Conservation (phyloP, 2,329 filamentous ascomycete species). For the Aspergillus hortae region DNA sequence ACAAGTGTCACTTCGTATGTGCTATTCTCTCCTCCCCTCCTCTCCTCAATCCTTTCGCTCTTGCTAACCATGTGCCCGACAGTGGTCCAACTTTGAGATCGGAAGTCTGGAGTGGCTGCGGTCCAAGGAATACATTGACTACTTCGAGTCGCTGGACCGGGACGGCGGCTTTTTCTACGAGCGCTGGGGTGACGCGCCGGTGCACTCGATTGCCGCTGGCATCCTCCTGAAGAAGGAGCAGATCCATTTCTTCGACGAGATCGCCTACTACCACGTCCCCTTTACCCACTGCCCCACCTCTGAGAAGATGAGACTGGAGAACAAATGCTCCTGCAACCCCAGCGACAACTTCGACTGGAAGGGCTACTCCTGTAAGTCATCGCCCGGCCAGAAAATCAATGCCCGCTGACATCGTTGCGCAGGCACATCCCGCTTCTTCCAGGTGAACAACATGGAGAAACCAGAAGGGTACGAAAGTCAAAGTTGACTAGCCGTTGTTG, state of each 20-base stretch:
- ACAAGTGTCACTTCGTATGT: conserved; percentile 93
- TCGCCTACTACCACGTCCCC: conserved; percentile 95
- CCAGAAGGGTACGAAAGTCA: conserved; percentile 81
- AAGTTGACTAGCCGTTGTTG: conserved; percentile 38
- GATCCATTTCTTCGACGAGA: conserved; percentile 98
- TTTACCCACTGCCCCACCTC: conserved; percentile 97
- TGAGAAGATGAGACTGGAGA: conserved; percentile 75
- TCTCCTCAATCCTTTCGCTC: neutral
- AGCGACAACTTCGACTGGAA: conserved; percentile 99
- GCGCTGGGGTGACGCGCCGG: conserved; percentile 94
- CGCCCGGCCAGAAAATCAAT: neutral
- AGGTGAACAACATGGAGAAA: conserved; percentile 75
- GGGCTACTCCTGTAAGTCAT: conserved; percentile 82
- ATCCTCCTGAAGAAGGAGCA: conserved; percentile 88
- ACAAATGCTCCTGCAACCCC: conserved; percentile 92
- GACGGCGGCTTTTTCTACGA: conserved; percentile 99
- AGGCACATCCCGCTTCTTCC: conserved; percentile 85
- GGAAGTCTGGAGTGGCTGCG: conserved; percentile 92
- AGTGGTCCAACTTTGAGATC: conserved; percentile 99
- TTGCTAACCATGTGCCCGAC: conserved; percentile 15
- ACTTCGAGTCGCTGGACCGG: conserved; percentile 79
- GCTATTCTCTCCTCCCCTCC: no score
- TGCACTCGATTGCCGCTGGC: conserved; percentile 93
- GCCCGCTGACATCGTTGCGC: conserved; percentile 1
- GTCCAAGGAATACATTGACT: conserved; percentile 83